Base-by-base conservation (phyloP, 2,329 filamentous ascomycete species). In the Curvularia sp. region DNA sequence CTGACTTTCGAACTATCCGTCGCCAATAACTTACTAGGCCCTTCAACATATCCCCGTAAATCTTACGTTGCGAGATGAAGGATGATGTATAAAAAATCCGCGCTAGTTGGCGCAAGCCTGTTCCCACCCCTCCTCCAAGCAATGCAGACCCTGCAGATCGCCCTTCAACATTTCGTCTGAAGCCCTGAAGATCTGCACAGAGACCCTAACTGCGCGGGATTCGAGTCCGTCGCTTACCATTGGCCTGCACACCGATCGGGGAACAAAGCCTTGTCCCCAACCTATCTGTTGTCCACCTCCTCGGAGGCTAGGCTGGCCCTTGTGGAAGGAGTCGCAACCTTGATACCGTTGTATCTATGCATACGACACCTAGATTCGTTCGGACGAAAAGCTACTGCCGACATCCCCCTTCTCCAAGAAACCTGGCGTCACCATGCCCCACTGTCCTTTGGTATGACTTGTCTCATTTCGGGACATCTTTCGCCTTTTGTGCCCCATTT, bases 81-180 rank as follows among this genome's bases (percentile, higher is more conserved):
- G 12, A 26, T 6, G 24, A 18, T 18, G 18, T 18, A 18, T 9
- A n/a, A 26, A 44, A 39, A 28, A 26, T 20, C 30, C 33, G 13
- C 26, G 46, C 53, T 53, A 41, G 49, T 8, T 43, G 24, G 39
- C 44, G 28, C 24, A 49, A 26, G 43, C 39, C 18, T 18, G 43
- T 39, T 31, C 48, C 41, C 53, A 18, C 18, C 18, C 18, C 18
- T 44, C 48, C 41, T 57, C 51, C 20, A 53, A 20, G 41, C 38
- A 53, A 30, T 41, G 58, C 42, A 49, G 58, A 60, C 58, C 58
- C 58, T 60, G 58, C 50, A 57, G 58, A 43, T 44, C 26, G 35
- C 31, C 22, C 26, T 42, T 44, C 44, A 22, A 26, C 33, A 42
- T 24, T 35, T 48, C 48, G 43, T n/a, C 13, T 20, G 18, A 46